These are phyloP conservation scores for Apodospora peruviana DNA, from an alignment of 495 filamentous ascomycete species.

Conservation along the genomic window DNA sequence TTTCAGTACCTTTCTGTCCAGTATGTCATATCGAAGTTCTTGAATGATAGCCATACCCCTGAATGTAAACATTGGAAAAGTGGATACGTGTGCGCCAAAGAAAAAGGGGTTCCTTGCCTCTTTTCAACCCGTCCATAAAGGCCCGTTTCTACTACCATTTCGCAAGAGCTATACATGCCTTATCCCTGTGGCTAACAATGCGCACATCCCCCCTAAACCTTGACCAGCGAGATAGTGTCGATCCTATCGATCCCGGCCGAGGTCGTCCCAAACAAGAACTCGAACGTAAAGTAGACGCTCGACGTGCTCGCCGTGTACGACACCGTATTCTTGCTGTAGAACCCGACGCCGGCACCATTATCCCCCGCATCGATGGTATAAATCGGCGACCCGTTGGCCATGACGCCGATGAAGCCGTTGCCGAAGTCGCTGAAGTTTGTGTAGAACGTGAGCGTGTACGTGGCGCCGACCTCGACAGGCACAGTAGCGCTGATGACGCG, in stretches of 20 bases:
- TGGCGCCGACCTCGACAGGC: not conserved
- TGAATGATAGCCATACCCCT: too few relatives aligned
- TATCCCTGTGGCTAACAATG: too few relatives aligned
- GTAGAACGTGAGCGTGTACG: conserved; percentile 4
- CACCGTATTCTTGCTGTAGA: not conserved
- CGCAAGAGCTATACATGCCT: too few relatives aligned
- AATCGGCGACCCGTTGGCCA: conserved; percentile 5
- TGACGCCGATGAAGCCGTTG: conserved; percentile 5
- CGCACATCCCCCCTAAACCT: not conserved
- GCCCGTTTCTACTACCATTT: too few relatives aligned
- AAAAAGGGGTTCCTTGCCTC: too few relatives aligned
- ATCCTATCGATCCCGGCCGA: not conserved
- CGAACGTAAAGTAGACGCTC: not conserved
- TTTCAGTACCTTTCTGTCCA: too few relatives aligned
- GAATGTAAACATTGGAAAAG: too few relatives aligned
- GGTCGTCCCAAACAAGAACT: not conserved
- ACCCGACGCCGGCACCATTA: not conserved
- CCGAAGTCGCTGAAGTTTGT: not conserved
- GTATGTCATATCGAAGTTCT: too few relatives aligned
- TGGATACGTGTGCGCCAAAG: too few relatives aligned
- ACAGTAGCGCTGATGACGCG: not conserved
- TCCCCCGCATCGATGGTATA: conserved; percentile 3
- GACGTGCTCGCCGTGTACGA: not conserved
- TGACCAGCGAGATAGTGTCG: not conserved
- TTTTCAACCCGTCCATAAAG: too few relatives aligned